phyloP scores from a whole-genome alignment of 2,329 filamentous ascomycete genomes.

The Stromatinia cepivora region DNA sequence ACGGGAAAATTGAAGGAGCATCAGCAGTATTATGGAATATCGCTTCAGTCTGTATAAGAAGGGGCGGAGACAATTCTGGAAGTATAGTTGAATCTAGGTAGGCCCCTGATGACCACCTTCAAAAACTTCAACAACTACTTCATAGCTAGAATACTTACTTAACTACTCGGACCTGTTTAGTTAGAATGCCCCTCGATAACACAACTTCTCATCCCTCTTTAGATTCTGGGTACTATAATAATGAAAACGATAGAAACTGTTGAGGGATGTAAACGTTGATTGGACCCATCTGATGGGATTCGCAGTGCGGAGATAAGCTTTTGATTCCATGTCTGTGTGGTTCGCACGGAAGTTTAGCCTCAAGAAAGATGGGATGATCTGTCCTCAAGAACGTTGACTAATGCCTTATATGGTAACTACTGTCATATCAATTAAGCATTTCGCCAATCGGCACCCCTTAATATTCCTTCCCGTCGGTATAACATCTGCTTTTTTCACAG shows the following conservation, averaged over 20 bases:
- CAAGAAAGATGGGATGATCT: slow-evolving; percentile 22
- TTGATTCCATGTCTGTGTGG: slow-evolving; percentile 15
- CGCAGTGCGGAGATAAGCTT: slow-evolving; percentile 15
- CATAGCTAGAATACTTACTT: not conserved
- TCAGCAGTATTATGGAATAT: not conserved
- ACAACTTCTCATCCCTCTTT: not conserved
- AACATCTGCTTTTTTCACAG: not conserved
- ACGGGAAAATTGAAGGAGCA: not conserved
- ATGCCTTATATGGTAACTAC: not conserved
- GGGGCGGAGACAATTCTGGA: not conserved
- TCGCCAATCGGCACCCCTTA: slow-evolving; percentile 12
- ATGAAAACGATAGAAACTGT: not conserved
- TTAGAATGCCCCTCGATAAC: not conserved
- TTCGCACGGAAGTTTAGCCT: slow-evolving; percentile 17
- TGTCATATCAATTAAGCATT: not conserved
- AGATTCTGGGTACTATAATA: not conserved
- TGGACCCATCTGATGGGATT: slow-evolving; percentile 8
- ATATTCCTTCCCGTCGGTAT: slow-evolving; percentile 18
- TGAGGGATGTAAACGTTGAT: not conserved
- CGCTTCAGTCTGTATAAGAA: not conserved
- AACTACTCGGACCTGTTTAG: not conserved
- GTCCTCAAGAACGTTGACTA: slow-evolving; percentile 15
- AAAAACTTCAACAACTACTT: not conserved
- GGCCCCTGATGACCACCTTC: not conserved
- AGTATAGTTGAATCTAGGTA: not conserved